These are phyloP conservation scores for Tephrocybe sp. DNA, from an alignment of 768 basidiomycete genomes.

Conservation along the genomic window DNA sequence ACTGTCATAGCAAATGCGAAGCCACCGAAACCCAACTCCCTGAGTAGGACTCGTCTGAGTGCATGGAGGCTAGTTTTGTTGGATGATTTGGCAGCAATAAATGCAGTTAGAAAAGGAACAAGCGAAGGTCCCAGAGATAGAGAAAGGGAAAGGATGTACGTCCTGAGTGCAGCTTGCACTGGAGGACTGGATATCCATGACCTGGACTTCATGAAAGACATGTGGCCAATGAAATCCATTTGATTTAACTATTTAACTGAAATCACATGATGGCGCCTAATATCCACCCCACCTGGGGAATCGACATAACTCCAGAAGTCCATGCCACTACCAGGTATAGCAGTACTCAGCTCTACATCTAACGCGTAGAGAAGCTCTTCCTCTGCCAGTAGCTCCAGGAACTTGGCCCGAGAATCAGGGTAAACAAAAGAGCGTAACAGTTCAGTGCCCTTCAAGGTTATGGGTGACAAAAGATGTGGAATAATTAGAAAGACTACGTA, in stretches of 20 bases:
- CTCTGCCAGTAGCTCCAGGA: conserved; percentile 51
- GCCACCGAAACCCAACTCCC: conserved; percentile 58
- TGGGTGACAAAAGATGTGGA: background rate
- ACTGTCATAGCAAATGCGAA: conserved; percentile 70
- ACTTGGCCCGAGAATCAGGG: conserved; percentile 71
- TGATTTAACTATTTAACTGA: background rate
- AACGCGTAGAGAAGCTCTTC: conserved; percentile 42
- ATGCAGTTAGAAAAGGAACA: conserved; percentile 46
- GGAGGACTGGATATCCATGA: conserved; percentile 16
- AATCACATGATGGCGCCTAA: too few relatives aligned
- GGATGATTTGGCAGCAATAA: conserved; percentile 21
- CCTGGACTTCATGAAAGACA: conserved; percentile 11
- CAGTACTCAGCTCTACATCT: conserved; percentile 25
- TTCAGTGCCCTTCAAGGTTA: conserved; percentile 42
- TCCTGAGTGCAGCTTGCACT: conserved; percentile 55
- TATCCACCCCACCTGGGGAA: background rate
- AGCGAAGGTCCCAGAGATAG: conserved; percentile 67
- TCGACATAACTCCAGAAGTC: conserved; percentile 70
- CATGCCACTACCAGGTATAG: conserved; percentile 36
- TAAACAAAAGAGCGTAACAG: conserved; percentile 63
- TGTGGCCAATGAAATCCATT: background rate
- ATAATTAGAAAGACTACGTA: conserved; percentile 29
- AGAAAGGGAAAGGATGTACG: conserved; percentile 63
- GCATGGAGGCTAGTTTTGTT: conserved; percentile 20
- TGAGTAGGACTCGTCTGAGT: conserved; percentile 40